Evolutionary conservation across 805 yeast genomes (phyloP).

Genomic region (Nakazawaea ishiwadae): DNA sequence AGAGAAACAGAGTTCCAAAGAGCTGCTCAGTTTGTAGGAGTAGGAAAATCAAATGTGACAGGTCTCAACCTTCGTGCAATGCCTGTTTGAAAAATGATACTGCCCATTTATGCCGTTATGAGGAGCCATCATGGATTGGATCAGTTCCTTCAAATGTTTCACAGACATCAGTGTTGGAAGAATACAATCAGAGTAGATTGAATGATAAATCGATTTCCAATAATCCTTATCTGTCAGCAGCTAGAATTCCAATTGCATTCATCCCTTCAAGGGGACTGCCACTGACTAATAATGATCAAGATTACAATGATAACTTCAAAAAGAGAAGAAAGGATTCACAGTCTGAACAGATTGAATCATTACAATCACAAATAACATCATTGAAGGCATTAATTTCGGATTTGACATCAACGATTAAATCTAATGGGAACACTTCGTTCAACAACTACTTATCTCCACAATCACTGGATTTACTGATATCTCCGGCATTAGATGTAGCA

Average conservation of each 20-base stretch:
- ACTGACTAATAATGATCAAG: too few species aligned
- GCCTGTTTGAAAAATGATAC: constrained; percentile 24
- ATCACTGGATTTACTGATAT: background rate
- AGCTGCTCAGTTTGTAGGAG: constrained; percentile 44
- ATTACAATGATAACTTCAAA: background rate
- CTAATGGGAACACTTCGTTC: background rate
- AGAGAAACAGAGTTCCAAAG: constrained; percentile 35
- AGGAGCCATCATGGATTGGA: constrained; percentile 25
- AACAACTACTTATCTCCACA: background rate
- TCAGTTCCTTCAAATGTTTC: constrained; percentile 1
- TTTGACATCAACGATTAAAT: background rate
- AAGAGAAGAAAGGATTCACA: background rate
- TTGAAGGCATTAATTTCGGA: background rate
- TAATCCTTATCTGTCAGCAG: constrained; percentile 5
- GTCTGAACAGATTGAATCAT: background rate
- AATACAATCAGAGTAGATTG: constrained; percentile 2
- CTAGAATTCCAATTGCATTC: constrained; percentile 5
- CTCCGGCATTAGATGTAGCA: background rate
- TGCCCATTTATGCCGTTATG: constrained; percentile 24
- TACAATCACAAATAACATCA: background rate
- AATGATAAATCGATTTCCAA: constrained; percentile 1
- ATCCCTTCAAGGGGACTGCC: constrained; percentile 2
- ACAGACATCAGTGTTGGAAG: background rate
- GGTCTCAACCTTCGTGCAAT: constrained; percentile 27
- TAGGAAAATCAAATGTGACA: constrained; percentile 41